Conservation (phyloP, 1,284 basidiomycete genomes). For the Rhodotorula sp. region DNA sequence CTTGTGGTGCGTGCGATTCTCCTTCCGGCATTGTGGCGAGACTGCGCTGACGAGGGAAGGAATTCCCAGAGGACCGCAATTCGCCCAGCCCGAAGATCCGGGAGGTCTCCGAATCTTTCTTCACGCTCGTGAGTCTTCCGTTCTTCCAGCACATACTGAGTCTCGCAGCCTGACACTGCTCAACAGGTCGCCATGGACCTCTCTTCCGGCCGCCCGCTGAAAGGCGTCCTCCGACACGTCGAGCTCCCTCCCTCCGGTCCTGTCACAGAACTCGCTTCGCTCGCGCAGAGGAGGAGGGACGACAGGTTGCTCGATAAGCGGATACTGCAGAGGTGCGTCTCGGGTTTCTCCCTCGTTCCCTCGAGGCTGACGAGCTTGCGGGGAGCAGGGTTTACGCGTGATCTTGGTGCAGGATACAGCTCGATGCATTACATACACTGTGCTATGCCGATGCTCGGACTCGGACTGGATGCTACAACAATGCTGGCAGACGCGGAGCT, state of each 20-base stretch:
- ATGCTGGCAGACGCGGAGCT: too few species aligned
- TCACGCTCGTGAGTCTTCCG: conserved; percentile 21
- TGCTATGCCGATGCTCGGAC: too few species aligned
- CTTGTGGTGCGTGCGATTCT: conserved; percentile 19
- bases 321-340: conserved; percentile 32
- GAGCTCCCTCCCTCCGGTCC: conserved; percentile 20
- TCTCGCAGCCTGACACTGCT: too few species aligned
- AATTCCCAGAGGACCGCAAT: conserved; percentile 37
- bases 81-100: conserved; percentile 14
- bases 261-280: conserved; percentile 10
- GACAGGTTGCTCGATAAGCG: conserved; percentile 36
- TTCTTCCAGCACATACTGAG: too few species aligned
- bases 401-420: neutral
- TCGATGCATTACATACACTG: neutral
- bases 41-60: too few species aligned
- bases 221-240: conserved; percentile 24
- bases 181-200: conserved; percentile 38
- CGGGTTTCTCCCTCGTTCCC: neutral
- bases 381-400: conserved; percentile 4
- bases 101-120: conserved; percentile 34
- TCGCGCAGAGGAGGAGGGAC: conserved; percentile 25
- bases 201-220: conserved; percentile 25
- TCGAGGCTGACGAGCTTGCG: neutral
- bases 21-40: too few species aligned
- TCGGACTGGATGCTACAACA: too few species aligned